phyloP scores from a whole-genome alignment of 306 rosid genomes.

The Prunus padus region DNA sequence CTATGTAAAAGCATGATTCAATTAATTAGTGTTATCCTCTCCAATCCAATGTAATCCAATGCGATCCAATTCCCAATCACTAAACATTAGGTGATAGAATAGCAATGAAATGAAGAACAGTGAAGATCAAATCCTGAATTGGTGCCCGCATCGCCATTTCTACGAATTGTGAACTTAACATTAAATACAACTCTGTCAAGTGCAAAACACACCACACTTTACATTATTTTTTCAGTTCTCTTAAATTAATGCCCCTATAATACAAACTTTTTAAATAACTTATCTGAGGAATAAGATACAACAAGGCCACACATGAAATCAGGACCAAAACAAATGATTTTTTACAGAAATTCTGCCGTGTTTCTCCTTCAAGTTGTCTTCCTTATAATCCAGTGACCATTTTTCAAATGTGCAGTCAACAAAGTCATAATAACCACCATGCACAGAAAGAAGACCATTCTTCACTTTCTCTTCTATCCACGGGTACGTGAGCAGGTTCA shows the following conservation, averaged over 20 bases:
- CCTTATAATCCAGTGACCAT: slow-evolving; percentile 83
- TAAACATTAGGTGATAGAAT: too few species aligned
- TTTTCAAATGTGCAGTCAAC: slow-evolving; percentile 91
- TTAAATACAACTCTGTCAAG: not conserved
- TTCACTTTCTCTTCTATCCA: slow-evolving; percentile 91
- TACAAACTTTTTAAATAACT: not conserved
- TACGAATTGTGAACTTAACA: too few species aligned
- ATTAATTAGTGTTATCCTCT: too few species aligned
- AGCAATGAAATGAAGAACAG: too few species aligned
- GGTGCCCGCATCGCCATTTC: too few species aligned
- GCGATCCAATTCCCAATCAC: too few species aligned
- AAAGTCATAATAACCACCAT: slow-evolving; percentile 92
- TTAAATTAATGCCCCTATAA: not conserved
- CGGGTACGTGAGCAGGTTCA: slow-evolving; percentile 83
- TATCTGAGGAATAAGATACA: not conserved
- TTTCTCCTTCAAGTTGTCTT: slow-evolving; percentile 42
- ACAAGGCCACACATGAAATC: slow-evolving; percentile 23
- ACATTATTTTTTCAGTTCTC: not conserved
- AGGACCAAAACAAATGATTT: slow-evolving; percentile 63
- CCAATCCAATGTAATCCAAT: too few species aligned
- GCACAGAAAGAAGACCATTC: slow-evolving; percentile 58
- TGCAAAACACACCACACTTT: not conserved
- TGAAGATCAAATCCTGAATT: too few species aligned
- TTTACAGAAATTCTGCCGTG: slow-evolving; percentile 48
- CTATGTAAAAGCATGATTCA: too few species aligned